These are phyloP conservation scores for Saccharum spontaneum DNA, from an alignment of 176 grass and related monocot genomes.

Conservation along the genomic window DNA sequence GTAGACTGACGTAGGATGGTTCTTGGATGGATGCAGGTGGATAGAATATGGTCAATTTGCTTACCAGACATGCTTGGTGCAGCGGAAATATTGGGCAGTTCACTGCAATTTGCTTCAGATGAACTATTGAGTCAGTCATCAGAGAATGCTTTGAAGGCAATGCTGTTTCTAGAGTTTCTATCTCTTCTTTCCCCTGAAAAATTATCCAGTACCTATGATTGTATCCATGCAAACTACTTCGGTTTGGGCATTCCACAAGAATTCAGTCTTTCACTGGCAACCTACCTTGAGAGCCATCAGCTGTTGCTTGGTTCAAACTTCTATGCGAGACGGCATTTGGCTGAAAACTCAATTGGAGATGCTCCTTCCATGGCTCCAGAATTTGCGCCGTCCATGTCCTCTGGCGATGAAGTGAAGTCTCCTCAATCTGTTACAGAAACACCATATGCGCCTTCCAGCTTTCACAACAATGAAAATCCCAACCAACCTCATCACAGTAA, in stretches of 20 bases:
- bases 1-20: slow-evolving; percentile 10
- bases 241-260: slow-evolving; percentile 20
- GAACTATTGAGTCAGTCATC: background rate
- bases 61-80: slow-evolving; percentile 24
- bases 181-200: slow-evolving; percentile 37
- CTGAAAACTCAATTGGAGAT: background rate
- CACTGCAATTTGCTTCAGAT: slow-evolving; percentile 24
- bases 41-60: slow-evolving; percentile 49
- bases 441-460: slow-evolving; percentile 4
- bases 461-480: slow-evolving; percentile 11
- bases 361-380: slow-evolving; percentile 34
- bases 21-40: slow-evolving; percentile 42
- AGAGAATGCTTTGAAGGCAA: slow-evolving; percentile 29
- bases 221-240: slow-evolving; percentile 37
- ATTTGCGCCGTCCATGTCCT: slow-evolving; percentile 1
- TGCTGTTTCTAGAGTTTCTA: slow-evolving; percentile 33
- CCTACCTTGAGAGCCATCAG: slow-evolving; percentile 12
- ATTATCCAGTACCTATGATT: slow-evolving; percentile 9
- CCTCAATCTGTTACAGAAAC: slow-evolving; percentile 22
- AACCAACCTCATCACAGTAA: background rate
- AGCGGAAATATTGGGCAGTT: slow-evolving; percentile 22
- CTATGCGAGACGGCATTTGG: slow-evolving; percentile 29
- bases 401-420: background rate
- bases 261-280: background rate
- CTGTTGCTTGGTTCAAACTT: background rate